These are phyloP conservation scores for Populus tremula DNA, from an alignment of 345 rosid genomes.

Conservation along the genomic window DNA sequence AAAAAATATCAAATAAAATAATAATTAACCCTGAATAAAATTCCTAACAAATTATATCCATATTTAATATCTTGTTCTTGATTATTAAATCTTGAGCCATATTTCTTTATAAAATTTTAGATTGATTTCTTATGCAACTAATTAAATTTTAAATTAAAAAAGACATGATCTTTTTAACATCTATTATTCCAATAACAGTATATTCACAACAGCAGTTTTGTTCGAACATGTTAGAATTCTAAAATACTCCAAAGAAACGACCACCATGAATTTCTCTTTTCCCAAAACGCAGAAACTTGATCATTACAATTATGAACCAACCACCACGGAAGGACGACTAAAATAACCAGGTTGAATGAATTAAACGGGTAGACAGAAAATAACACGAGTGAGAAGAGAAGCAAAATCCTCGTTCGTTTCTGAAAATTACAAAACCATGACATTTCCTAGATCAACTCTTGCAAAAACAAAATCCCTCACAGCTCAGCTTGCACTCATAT, in stretches of 20 bases:
- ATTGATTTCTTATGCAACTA: no score
- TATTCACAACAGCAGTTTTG: no score
- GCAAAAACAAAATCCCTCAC: neutral
- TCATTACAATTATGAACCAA: neutral
- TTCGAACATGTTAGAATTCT: no score
- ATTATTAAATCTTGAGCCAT: no score
- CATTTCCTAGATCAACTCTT: neutral
- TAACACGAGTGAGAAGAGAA: neutral
- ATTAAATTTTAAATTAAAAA: no score
- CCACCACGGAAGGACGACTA: neutral
- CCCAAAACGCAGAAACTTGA: neutral
- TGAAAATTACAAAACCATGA: neutral
- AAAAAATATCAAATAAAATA: no score
- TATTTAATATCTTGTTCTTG: no score
- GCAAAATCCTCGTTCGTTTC: neutral
- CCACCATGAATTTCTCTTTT: neutral
- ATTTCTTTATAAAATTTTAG: no score
- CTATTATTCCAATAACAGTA: no score
- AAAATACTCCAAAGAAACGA: neutral
- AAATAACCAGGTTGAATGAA: neutral
- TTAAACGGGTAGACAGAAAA: neutral
- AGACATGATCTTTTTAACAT: no score
- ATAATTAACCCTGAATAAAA: no score
- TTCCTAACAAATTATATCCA: no score
- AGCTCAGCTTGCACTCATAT: neutral